These are phyloP conservation scores for Phytophthora sansomeana DNA, from an alignment of 352 stramenopile species.

Conservation along the genomic window DNA sequence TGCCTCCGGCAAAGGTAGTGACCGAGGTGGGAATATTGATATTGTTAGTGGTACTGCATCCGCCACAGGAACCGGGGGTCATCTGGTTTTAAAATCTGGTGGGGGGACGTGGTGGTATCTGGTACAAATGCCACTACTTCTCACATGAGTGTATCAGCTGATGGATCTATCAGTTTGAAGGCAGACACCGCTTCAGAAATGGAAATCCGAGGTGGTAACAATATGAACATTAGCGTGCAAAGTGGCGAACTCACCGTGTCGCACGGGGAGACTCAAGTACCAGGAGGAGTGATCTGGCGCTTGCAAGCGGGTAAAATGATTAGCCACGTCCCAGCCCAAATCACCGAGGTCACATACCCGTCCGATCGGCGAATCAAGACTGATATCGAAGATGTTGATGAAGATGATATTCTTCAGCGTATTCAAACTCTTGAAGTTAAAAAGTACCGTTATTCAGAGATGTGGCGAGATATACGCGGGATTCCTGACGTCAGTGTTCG, in stretches of 20 bases:
- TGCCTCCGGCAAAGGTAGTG: slow-evolving; percentile 22
- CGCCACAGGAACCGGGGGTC: slow-evolving; percentile 22
- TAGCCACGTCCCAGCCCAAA: slow-evolving; percentile 84
- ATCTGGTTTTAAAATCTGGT: slow-evolving; percentile 38
- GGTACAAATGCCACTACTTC: slow-evolving; percentile 28
- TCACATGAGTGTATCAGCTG: slow-evolving; percentile 31
- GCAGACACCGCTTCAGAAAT: slow-evolving; percentile 41
- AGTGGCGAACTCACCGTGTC: slow-evolving; percentile 62
- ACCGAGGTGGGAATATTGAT: slow-evolving; percentile 30
- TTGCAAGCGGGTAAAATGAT: slow-evolving; percentile 69
- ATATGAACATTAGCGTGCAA: slow-evolving; percentile 58
- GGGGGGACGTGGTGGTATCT: slow-evolving; percentile 32
- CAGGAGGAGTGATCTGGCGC: slow-evolving; percentile 57
- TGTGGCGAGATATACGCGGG: slow-evolving; percentile 90
- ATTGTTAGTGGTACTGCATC: slow-evolving; percentile 34
- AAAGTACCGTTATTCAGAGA: slow-evolving; percentile 92
- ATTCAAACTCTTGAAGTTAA: slow-evolving; percentile 90
- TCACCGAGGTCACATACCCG: slow-evolving; percentile 92
- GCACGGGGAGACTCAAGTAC: slow-evolving; percentile 51
- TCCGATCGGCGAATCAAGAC: slow-evolving; percentile 95
- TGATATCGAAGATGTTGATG: slow-evolving; percentile 90
- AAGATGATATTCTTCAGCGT: slow-evolving; percentile 90
- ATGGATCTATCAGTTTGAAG: slow-evolving; percentile 51
- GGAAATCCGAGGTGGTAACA: slow-evolving; percentile 54
- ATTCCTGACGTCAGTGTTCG: slow-evolving; percentile 81